Evolutionary conservation across 2,329 filamentous ascomycete species (phyloP).

Genomic region (Aspergillus viridinutans): DNA sequence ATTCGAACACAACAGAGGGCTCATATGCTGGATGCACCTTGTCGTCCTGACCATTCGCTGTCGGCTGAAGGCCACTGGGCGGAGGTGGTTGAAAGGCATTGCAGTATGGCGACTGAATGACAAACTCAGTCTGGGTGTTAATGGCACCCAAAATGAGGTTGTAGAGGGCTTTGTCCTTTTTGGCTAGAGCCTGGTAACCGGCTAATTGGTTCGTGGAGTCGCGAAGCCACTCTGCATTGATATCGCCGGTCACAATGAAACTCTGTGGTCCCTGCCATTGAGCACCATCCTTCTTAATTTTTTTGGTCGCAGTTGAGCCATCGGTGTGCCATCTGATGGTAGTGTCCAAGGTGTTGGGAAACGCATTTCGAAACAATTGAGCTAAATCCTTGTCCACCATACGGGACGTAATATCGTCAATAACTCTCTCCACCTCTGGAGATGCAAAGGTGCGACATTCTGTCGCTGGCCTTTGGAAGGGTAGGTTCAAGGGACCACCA

Average conservation of each 20-base stretch:
- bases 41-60: constrained; percentile 77
- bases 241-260: constrained; percentile 91
- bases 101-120: constrained; percentile 93
- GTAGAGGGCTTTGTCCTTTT: constrained; percentile 72
- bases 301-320: constrained; percentile 43
- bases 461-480: constrained; percentile 76
- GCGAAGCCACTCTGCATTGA: constrained; percentile 87
- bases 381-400: constrained; percentile 85
- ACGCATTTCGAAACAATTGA: constrained; percentile 90
- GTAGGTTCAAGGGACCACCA: constrained; percentile 70
- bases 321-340: constrained; percentile 83
- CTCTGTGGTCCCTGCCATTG: constrained; percentile 82
- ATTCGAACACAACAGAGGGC: constrained; percentile 83
- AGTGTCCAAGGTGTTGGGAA: constrained; percentile 86
- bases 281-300: constrained; percentile 47
- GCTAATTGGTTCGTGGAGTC: constrained; percentile 91
- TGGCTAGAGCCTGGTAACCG: constrained; percentile 82
- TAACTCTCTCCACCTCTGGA: constrained; percentile 80
- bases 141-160: constrained; percentile 86
- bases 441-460: constrained; percentile 89
- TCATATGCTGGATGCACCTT: constrained; percentile 83
- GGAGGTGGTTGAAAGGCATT: constrained; percentile 96
- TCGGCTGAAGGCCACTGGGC: constrained; percentile 67
- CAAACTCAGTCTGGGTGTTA: constrained; percentile 92
- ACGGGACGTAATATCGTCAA: constrained; percentile 71